These are phyloP conservation scores for Juglanconis oblonga DNA, from an alignment of 2,329 filamentous ascomycete genomes.

Conservation along the genomic window DNA sequence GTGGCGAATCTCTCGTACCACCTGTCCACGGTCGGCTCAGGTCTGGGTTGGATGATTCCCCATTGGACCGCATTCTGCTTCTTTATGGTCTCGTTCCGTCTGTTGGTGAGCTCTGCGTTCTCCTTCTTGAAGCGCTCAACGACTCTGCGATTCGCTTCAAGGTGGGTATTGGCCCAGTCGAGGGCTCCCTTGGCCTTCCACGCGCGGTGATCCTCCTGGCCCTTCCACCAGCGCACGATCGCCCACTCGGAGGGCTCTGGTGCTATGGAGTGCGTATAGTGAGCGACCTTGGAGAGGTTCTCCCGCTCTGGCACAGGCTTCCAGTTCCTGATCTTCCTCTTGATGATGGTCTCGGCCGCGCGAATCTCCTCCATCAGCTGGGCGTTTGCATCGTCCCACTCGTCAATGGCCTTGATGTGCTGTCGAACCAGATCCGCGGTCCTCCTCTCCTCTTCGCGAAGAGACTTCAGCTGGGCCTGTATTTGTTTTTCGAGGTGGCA, in stretches of 20 bases:
- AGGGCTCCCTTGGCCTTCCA: neutral
- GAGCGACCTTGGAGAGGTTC: neutral
- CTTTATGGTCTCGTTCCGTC: neutral
- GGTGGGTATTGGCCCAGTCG: neutral
- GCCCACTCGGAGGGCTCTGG: neutral
- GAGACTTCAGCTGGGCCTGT: neutral
- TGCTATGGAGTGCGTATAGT: neutral
- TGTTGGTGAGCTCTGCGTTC: neutral
- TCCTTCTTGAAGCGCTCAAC: neutral
- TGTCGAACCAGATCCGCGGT: neutral
- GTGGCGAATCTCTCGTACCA: too few relatives aligned
- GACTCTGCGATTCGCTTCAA: neutral
- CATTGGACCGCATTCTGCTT: neutral
- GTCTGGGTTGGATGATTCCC: neutral
- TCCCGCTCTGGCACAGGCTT: neutral
- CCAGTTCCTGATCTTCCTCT: neutral
- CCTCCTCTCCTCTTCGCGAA: neutral
- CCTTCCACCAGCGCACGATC: neutral
- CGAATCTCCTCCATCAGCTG: conserved; percentile 1
- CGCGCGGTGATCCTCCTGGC: neutral
- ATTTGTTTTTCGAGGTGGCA: conserved; percentile 1
- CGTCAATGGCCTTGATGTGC: neutral
- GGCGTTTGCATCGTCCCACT: conserved; percentile 4
- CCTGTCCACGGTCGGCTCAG: too few relatives aligned
- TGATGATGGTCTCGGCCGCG: neutral